Conservation (phyloP, 2,329 filamentous ascomycete genomes). For the Sclerotinia sclerotiorum region DNA sequence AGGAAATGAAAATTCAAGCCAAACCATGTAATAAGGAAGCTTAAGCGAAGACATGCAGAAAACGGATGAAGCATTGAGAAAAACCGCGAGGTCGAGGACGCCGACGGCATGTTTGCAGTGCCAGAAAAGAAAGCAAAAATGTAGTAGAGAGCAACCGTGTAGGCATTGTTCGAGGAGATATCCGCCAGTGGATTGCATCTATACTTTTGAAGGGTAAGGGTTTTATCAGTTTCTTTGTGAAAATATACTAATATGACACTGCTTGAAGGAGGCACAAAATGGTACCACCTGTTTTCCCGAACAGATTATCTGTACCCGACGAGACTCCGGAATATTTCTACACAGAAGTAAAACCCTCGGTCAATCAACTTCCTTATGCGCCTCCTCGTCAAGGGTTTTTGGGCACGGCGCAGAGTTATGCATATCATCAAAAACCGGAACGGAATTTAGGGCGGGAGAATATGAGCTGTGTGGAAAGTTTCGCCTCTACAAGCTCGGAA, state of each 20-base stretch:
- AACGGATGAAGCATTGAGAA: slow-evolving; percentile 19
- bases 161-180: slow-evolving; percentile 24
- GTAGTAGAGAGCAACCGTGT: slow-evolving; percentile 23
- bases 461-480: neutral
- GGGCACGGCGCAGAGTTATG: neutral
- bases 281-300: neutral
- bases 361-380: neutral
- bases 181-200: slow-evolving; percentile 22
- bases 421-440: neutral
- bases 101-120: slow-evolving; percentile 22
- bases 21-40: slow-evolving; percentile 11
- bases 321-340: neutral
- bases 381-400: neutral
- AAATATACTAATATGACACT: neutral
- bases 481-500: neutral
- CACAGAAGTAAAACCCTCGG: neutral
- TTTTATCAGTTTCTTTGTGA: neutral
- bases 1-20: neutral
- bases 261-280: neutral
- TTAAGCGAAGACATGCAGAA: slow-evolving; percentile 21
- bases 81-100: slow-evolving; percentile 17
- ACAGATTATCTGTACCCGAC: slow-evolving; percentile 7
- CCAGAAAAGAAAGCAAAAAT: slow-evolving; percentile 24
- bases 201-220: slow-evolving; percentile 18
- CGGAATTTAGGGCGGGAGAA: neutral